Percentiles rank a stretch among this genome's conserved stretches.
These are phyloP conservation scores for Gyromitra esculenta DNA, from an alignment of 2,329 filamentous ascomycete genomes.

Conservation along the genomic window DNA sequence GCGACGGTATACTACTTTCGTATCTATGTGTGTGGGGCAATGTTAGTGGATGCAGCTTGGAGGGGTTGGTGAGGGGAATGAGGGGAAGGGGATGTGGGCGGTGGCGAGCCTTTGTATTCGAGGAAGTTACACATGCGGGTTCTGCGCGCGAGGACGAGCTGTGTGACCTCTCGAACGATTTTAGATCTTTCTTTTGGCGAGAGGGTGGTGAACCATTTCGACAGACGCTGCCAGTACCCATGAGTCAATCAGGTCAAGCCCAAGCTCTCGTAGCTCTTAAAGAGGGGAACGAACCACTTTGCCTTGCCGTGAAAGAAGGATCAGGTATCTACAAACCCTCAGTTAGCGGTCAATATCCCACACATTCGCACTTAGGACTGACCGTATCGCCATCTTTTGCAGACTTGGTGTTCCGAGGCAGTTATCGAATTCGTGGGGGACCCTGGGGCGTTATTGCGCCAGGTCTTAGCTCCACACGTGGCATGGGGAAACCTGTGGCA, in stretches of 20 bases:
- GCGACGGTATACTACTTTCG: constrained; percentile 97
- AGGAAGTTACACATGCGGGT: constrained; percentile 99
- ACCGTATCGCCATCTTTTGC: constrained; percentile 45
- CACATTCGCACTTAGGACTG: constrained; percentile 2
- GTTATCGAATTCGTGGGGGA: constrained; percentile 16
- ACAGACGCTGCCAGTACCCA: constrained; percentile 75
- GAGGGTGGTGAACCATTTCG: constrained; percentile 99
- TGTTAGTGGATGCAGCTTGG: constrained; percentile 18
- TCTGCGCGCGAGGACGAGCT: constrained; percentile 92
- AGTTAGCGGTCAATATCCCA: constrained; percentile 20
- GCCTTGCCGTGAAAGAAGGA: constrained; percentile 95
- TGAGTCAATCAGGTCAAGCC: constrained; percentile 15
- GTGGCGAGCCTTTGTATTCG: constrained; percentile 87
- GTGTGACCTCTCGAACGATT: constrained; percentile 99
- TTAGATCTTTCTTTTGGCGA: constrained; percentile 99
- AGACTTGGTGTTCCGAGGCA: constrained; percentile 10
- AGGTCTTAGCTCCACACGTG: constrained; percentile 28
- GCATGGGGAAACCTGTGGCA: constrained; percentile 18
- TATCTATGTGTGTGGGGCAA: constrained; percentile 70
- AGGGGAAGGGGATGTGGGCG: background rate
- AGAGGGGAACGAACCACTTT: constrained; percentile 83
- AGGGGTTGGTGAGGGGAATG: background rate
- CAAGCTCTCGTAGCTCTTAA: constrained; percentile 27
- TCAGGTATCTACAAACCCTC: constrained; percentile 77
- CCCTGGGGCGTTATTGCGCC: background rate